Conservation (phyloP, 2,329 filamentous ascomycete species). For the Chaetoscypha palmicola region DNA sequence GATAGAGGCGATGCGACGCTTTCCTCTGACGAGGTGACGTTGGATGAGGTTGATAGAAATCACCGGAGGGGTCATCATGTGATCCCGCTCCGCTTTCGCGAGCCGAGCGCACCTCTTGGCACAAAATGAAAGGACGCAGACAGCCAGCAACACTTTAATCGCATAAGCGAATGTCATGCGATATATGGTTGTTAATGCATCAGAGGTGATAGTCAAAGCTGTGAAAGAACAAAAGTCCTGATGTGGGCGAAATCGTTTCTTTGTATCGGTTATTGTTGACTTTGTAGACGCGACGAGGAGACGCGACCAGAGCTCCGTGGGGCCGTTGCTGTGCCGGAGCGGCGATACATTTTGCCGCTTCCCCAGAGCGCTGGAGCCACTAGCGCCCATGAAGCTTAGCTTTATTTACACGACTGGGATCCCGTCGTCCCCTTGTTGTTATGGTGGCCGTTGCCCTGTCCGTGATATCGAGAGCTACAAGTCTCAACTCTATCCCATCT, state of each 20-base stretch:
- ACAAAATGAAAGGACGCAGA: neutral
- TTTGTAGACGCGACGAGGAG: conserved; percentile 2
- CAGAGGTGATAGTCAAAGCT: neutral
- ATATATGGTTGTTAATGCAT: neutral
- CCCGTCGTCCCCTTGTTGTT: neutral
- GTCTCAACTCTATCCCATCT: neutral
- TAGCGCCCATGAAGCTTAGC: neutral
- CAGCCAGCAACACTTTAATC: neutral
- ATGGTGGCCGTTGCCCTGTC: conserved; percentile 1
- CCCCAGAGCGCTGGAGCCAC: neutral
- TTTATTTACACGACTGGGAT: conserved; percentile 2
- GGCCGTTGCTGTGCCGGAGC: neutral
- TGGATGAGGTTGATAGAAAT: no score
- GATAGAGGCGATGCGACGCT: conserved; percentile 1
- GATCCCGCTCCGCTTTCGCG: neutral
- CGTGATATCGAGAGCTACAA: conserved; percentile 1
- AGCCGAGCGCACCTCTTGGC: neutral
- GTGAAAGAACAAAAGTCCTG: neutral
- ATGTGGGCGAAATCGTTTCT: neutral
- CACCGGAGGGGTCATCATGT: no score
- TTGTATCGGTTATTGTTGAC: conserved; percentile 2
- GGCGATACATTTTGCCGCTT: neutral
- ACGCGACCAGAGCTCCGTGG: conserved; percentile 2
- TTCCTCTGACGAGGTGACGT: no score
- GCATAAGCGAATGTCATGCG: no score